Evolutionary conservation across 768 basidiomycete species (phyloP).

Genomic region (Lepiota brunneoincarnata): DNA sequence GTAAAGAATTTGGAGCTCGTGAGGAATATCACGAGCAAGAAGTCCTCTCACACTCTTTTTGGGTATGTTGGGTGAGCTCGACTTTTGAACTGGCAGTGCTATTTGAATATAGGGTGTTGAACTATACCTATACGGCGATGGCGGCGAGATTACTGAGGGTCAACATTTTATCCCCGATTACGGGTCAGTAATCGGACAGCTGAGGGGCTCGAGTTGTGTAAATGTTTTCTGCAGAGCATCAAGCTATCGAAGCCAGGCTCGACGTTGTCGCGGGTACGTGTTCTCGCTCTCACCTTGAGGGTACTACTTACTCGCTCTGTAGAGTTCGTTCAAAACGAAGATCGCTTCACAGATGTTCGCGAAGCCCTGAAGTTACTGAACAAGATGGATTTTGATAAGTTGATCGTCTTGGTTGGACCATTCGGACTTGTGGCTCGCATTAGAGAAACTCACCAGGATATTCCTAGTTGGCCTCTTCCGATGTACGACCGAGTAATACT

Average conservation of each 20-base stretch:
- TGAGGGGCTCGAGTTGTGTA: neutral
- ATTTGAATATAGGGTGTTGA: slow-evolving; percentile 49
- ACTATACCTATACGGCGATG: slow-evolving; percentile 90
- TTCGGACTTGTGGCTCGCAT: neutral
- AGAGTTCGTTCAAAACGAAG: slow-evolving; percentile 80
- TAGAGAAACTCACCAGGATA: neutral
- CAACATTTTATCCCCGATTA: slow-evolving; percentile 81
- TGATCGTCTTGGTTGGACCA: slow-evolving; percentile 64
- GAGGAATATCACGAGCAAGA: slow-evolving; percentile 65
- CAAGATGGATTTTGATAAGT: slow-evolving; percentile 85
- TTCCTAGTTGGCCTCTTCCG: slow-evolving; percentile 60
- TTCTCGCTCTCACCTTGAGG: neutral
- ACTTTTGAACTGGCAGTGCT: neutral
- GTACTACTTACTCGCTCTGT: slow-evolving; percentile 11
- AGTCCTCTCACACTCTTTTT: slow-evolving; percentile 73
- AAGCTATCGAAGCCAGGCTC: slow-evolving; percentile 74
- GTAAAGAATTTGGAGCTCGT: slow-evolving; percentile 89
- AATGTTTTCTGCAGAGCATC: slow-evolving; percentile 39
- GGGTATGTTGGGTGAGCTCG: slow-evolving; percentile 44
- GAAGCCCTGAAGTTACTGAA: slow-evolving; percentile 69
- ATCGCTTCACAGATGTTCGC: slow-evolving; percentile 64
- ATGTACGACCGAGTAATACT: slow-evolving; percentile 48
- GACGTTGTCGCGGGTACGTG: slow-evolving; percentile 79
- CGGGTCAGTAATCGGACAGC: slow-evolving; percentile 38
- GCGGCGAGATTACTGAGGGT: slow-evolving; percentile 75